Base-by-base conservation (phyloP, 148 eudicot species). In the Chenopodium quinoa region DNA sequence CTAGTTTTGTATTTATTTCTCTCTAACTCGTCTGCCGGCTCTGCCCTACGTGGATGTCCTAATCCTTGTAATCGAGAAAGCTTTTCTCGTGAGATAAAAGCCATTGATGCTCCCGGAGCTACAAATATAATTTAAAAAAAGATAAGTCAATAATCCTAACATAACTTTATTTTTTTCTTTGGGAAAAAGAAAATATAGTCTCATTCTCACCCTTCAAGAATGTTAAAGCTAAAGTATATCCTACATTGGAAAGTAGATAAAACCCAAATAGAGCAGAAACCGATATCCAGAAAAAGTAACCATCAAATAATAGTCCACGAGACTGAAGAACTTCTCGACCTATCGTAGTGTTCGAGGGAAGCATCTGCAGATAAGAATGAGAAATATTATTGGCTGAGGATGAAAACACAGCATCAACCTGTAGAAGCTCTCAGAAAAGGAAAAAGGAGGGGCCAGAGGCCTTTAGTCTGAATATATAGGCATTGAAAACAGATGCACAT, bases 11-110 rank as follows among this genome's bases (percentile, higher is more conserved):
- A 20, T 54, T 34, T 23, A 44, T 52, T 40, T 56, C 3, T 78
- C 73, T 11, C 73, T 10, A 77, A 52, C 7, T 71, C 76, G 52
- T 54, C 48, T 64, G 23, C 71, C 66, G 50, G 56, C 34, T 32
- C 34, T 2, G 34, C 34, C 34, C 34, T 32, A 48, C 62, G 75
- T 4, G 72, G 74, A 81, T 82, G 85, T 77, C 64, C 82, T 20
- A 76, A 79, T 73, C 81, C 86, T 79, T 82, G 82, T 70, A 81
- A 48, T 50, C 81, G 88, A 71, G 88, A 86, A 60, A 92, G 86
- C 81, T 89, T 88, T 70, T 90, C 91, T 37, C 83, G 87, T 64
- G 98, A 92, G 81, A 94, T 90, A 78, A 92, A 88, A 23, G 92
- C 88, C 75, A 83, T 88, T 34, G 92, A 87, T 60, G 83, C 32